These are phyloP conservation scores for Phytophthora pinifolia DNA, from an alignment of 352 stramenopile genomes.

Conservation along the genomic window DNA sequence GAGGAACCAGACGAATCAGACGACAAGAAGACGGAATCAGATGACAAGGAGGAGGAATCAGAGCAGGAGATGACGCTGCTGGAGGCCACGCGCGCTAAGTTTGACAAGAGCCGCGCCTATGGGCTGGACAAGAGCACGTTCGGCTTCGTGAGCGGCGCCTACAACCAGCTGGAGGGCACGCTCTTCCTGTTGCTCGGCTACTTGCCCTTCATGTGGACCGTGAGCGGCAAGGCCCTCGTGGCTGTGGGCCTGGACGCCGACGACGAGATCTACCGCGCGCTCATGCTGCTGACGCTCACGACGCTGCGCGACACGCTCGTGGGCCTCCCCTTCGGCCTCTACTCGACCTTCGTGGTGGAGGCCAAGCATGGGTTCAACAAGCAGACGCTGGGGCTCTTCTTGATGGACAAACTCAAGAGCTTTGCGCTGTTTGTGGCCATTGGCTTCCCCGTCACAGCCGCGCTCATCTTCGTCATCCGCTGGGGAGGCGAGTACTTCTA, in stretches of 20 bases:
- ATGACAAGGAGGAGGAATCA: conserved; percentile 22
- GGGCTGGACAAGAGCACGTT: conserved; percentile 97
- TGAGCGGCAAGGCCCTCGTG: conserved; percentile 61
- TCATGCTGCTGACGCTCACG: conserved; percentile 69
- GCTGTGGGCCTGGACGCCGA: conserved; percentile 53
- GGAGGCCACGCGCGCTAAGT: conserved; percentile 89
- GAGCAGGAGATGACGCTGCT: conserved; percentile 60
- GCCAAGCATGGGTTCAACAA: conserved; percentile 98
- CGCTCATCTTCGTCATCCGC: conserved; percentile 70
- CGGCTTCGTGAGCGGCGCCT: conserved; percentile 88
- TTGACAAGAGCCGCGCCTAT: conserved; percentile 93
- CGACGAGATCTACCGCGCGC: conserved; percentile 87
- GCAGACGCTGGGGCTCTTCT: conserved; percentile 92
- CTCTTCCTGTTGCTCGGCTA: conserved; percentile 91
- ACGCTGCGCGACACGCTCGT: conserved; percentile 61
- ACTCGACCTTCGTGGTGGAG: conserved; percentile 97
- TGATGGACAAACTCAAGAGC: conserved; percentile 95
- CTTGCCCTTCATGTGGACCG: conserved; percentile 93
- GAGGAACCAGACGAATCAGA: conserved; percentile 12
- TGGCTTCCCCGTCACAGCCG: conserved; percentile 61
- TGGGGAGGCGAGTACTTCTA: conserved; percentile 78
- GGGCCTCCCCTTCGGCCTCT: conserved; percentile 76
- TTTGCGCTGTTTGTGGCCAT: conserved; percentile 88
- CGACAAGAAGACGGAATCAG: conserved; percentile 6
- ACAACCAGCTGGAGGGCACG: conserved; percentile 85